Evolutionary conservation across 139 green algal species (phyloP).

Genomic region (Dunaliella sp.): DNA sequence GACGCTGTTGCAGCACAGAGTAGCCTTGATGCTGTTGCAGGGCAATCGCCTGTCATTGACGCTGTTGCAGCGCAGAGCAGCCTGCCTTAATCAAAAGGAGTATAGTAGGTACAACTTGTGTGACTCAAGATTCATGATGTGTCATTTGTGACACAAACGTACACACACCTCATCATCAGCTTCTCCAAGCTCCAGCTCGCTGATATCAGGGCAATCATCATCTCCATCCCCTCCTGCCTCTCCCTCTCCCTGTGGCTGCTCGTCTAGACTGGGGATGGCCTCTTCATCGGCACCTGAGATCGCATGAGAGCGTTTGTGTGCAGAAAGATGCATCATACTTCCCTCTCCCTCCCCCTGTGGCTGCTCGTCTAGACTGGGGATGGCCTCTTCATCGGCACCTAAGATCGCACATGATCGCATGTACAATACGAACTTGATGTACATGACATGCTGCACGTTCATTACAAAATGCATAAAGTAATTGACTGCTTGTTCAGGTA

Average conservation of each 20-base stretch:
- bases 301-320: no score
- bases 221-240: constrained; percentile 31
- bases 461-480: no score
- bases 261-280: constrained; percentile 48
- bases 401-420: no score
- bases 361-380: constrained; percentile 49
- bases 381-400: constrained; percentile 42
- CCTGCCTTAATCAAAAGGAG: background rate
- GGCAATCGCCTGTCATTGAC: no score
- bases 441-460: no score
- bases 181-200: constrained; percentile 65
- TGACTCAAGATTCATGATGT: background rate
- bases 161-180: constrained; percentile 58
- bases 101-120: background rate
- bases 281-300: constrained; percentile 40
- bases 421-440: no score
- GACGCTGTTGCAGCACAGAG: no score
- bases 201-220: constrained; percentile 76
- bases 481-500: no score
- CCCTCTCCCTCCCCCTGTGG: constrained; percentile 4
- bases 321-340: no score
- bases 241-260: constrained; percentile 23
- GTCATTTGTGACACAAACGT: background rate
- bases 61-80: no score
- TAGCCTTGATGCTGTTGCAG: no score